A percentile compares a stretch with the other conserved stretches of the same genome.
Conservation (phyloP, 192 early-diverging fungal species). For the Backusella liffmaniae region DNA sequence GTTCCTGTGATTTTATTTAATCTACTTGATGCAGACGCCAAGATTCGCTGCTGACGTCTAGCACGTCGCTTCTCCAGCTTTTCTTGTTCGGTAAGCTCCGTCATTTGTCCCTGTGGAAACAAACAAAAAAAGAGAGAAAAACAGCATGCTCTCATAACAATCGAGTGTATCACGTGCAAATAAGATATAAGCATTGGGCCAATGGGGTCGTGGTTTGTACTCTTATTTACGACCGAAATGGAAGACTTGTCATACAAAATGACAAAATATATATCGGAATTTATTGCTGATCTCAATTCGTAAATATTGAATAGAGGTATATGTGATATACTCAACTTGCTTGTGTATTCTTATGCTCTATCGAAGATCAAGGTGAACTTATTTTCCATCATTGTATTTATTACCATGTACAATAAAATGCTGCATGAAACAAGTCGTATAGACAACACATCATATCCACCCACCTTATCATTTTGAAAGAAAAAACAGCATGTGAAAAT, state of each 20-base stretch:
- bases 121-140: not conserved
- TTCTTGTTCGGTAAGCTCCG: conserved; percentile 28
- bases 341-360: no score
- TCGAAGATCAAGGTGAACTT: no score
- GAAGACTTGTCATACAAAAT: not conserved
- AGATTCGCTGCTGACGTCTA: conserved; percentile 30
- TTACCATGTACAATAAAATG: no score
- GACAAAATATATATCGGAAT: not conserved
- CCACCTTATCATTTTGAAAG: no score
- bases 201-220: not conserved
- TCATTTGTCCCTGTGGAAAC: not conserved
- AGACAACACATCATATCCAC: no score
- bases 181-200: not conserved
- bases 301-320: not conserved
- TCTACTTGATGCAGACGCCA: conserved; percentile 30
- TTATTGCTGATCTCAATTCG: not conserved
- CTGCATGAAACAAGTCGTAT: no score
- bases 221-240: not conserved
- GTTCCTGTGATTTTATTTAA: conserved; percentile 37
- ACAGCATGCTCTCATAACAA: not conserved
- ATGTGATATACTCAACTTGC: not conserved
- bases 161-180: not conserved
- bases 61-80: conserved; percentile 30
- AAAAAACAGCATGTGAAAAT: no score
- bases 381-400: no score